phyloP scores from a whole-genome alignment of 2,329 filamentous ascomycete species.

The Claviceps maximensis region DNA sequence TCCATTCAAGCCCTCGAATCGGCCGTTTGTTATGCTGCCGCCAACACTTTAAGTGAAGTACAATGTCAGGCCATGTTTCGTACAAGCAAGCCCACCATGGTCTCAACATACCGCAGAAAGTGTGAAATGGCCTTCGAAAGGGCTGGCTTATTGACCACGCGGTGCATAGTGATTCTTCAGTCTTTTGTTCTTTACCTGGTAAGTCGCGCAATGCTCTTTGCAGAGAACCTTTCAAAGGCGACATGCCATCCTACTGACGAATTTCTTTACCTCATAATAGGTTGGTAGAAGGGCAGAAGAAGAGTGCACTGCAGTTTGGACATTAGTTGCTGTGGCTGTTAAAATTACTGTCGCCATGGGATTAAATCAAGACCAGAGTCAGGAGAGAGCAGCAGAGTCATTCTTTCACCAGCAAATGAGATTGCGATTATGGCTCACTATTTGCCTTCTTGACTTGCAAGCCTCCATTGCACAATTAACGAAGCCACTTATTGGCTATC shows the following conservation, averaged over 20 bases:
- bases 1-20: constrained; percentile 8
- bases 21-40: constrained; percentile 13
- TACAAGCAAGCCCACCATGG: constrained; percentile 6
- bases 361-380: not conserved
- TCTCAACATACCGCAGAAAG: constrained; percentile 7
- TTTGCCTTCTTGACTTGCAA: constrained; percentile 7
- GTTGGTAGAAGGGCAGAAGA: constrained; percentile 5
- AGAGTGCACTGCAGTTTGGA: constrained; percentile 5
- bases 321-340: constrained; percentile 5
- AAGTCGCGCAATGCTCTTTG: not conserved
- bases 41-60: constrained; percentile 13
- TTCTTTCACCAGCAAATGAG: constrained; percentile 8
- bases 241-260: not conserved
- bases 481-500: constrained; percentile 4
- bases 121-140: constrained; percentile 9
- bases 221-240: not conserved
- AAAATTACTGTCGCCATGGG: constrained; percentile 5
- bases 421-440: constrained; percentile 6
- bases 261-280: not conserved
- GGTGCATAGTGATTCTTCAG: constrained; percentile 16
- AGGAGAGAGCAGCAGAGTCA: not conserved
- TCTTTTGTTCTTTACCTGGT: constrained; percentile 17
- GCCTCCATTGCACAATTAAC: constrained; percentile 4
- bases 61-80: constrained; percentile 10
- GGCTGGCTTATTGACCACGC: constrained; percentile 12